These are phyloP conservation scores for Fusarium succisae DNA, from an alignment of 2,329 filamentous ascomycete genomes.

Conservation along the genomic window DNA sequence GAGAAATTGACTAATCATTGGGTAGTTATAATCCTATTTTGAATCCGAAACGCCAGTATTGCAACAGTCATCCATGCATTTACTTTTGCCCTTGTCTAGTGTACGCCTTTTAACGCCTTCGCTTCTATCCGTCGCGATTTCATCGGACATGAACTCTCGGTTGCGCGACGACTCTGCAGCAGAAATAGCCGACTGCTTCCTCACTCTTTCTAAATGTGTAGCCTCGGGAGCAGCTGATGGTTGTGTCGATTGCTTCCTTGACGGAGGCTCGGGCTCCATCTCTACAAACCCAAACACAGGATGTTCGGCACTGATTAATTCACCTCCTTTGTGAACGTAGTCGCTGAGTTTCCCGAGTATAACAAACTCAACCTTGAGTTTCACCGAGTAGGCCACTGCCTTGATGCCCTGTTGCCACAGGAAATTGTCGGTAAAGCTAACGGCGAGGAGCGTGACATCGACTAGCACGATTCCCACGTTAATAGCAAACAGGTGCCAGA, in stretches of 20 bases:
- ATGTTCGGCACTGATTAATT: constrained; percentile 4
- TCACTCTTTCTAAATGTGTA: background rate
- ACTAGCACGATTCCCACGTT: constrained; percentile 55
- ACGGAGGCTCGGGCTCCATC: constrained; percentile 20
- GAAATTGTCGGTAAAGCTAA: constrained; percentile 46
- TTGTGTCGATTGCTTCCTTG: background rate
- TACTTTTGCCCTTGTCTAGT: constrained; percentile 12
- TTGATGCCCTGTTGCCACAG: constrained; percentile 49
- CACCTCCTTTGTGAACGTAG: constrained; percentile 43
- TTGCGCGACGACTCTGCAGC: constrained; percentile 1
- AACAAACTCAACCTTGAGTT: constrained; percentile 51
- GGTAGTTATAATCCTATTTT: constrained; percentile 14
- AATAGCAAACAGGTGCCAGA: constrained; percentile 43
- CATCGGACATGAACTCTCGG: background rate
- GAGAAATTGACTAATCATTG: background rate
- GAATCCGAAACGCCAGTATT: background rate
- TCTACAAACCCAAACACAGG: constrained; percentile 31
- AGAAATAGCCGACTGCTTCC: constrained; percentile 12
- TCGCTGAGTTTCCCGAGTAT: constrained; percentile 49
- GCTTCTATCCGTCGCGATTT: background rate
- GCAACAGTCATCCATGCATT: constrained; percentile 2
- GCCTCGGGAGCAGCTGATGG: background rate
- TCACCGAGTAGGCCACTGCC: constrained; percentile 48
- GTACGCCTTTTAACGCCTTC: constrained; percentile 9
- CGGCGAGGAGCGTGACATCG: constrained; percentile 50